Conservation (phyloP, 2,329 filamentous ascomycete genomes). For the Epichloe gansuensis region DNA sequence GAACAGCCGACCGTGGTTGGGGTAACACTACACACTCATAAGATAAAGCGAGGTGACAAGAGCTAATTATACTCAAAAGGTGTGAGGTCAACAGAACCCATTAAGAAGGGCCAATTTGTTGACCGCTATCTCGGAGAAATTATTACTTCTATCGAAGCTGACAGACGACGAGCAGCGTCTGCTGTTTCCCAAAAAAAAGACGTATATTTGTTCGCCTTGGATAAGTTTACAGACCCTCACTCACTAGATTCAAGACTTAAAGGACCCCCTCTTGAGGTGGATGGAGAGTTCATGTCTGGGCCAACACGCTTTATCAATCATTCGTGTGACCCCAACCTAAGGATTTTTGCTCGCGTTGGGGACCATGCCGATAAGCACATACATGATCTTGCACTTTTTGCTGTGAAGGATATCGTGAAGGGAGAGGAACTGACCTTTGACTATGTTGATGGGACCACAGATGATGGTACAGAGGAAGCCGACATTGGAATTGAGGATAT, state of each 20-base stretch:
- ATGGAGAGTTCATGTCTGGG: constrained; percentile 65
- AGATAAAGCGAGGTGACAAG: neutral
- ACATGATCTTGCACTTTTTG: constrained; percentile 68
- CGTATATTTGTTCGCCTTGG: constrained; percentile 67
- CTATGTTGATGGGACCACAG: constrained; percentile 54
- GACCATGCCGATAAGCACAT: constrained; percentile 62
- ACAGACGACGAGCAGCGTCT: constrained; percentile 45
- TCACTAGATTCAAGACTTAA: constrained; percentile 44
- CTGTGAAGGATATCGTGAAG: constrained; percentile 49
- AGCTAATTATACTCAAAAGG: constrained; percentile 25
- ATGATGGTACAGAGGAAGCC: constrained; percentile 31
- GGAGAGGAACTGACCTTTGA: constrained; percentile 68
- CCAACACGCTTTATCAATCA: constrained; percentile 77
- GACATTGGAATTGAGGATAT: constrained; percentile 35
- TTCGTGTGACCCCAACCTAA: constrained; percentile 64
- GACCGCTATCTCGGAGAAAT: constrained; percentile 67
- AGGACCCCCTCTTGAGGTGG: constrained; percentile 45
- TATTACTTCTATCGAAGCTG: constrained; percentile 51
- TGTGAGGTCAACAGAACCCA: constrained; percentile 49
- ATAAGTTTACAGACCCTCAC: constrained; percentile 57
- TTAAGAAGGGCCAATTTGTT: constrained; percentile 64
- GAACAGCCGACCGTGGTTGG: constrained; percentile 62
- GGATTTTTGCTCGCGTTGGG: constrained; percentile 67
- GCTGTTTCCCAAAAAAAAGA: constrained; percentile 51
- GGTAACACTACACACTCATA: constrained; percentile 33